phyloP scores from a whole-genome alignment of 805 yeast species.

The Tetrapisispora fleetii region DNA sequence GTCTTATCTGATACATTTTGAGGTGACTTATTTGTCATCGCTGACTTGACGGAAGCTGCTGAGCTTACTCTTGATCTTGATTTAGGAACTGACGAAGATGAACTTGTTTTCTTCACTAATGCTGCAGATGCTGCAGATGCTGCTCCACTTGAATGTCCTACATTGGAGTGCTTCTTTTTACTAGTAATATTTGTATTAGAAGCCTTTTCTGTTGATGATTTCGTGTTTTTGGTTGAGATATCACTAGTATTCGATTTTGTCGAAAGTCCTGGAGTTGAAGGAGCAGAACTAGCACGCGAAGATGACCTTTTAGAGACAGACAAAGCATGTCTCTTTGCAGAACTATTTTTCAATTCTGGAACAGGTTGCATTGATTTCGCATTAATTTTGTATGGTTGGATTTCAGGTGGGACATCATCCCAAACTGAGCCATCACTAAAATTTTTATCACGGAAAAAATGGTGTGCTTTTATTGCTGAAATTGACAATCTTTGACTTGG shows the following conservation, averaged over 20 bases:
- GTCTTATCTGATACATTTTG: background rate
- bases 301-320: constrained; percentile 15
- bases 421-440: constrained; percentile 52
- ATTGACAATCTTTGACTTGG: constrained; percentile 57
- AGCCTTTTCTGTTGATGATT: constrained; percentile 19
- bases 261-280: background rate
- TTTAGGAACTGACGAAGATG: constrained; percentile 4
- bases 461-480: constrained; percentile 49
- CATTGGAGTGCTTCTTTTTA: background rate
- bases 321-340: background rate
- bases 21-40: background rate
- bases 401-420: constrained; percentile 49
- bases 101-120: constrained; percentile 10
- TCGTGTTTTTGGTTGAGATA: constrained; percentile 1
- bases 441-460: constrained; percentile 47
- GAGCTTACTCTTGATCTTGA: background rate
- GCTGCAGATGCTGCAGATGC: constrained; percentile 20
- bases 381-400: constrained; percentile 61
- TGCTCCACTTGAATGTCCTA: constrained; percentile 13
- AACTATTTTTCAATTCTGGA: constrained; percentile 30
- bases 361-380: constrained; percentile 75
- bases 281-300: constrained; percentile 14
- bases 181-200: constrained; percentile 11
- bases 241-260: background rate
- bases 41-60: background rate